Percentiles rank a stretch among this genome's conserved stretches.
Evolutionary conservation across 2,329 filamentous ascomycete species (phyloP).

Genomic region (Ophiocordyceps robertsii): DNA sequence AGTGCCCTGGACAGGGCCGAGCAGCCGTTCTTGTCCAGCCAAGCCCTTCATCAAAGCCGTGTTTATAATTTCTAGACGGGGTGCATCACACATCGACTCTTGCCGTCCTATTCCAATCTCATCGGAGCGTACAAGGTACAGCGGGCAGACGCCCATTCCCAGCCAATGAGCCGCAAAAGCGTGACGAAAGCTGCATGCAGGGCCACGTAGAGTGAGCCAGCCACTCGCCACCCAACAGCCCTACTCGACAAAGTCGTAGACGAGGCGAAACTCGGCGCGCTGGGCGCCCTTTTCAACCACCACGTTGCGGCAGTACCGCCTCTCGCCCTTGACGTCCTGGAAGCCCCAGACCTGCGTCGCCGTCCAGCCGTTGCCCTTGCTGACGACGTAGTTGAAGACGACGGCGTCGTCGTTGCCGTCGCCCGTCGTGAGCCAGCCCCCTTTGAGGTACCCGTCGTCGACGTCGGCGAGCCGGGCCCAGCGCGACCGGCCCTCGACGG

Average conservation of each 20-base stretch:
- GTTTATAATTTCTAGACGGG: too few relatives aligned
- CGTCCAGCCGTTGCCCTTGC: constrained; percentile 36
- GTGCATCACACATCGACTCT: too few relatives aligned
- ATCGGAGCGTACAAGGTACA: too few relatives aligned
- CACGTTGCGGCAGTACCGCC: constrained; percentile 39
- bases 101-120: too few relatives aligned
- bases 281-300: constrained; percentile 36
- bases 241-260: constrained; percentile 38
- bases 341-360: constrained; percentile 50
- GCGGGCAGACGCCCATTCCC: too few relatives aligned
- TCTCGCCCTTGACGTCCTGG: constrained; percentile 35
- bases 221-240: not conserved
- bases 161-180: too few relatives aligned
- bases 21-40: too few relatives aligned
- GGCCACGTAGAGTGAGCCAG: not conserved
- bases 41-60: too few relatives aligned
- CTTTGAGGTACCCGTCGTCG: constrained; percentile 40
- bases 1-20: too few relatives aligned
- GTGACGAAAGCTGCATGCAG: not conserved
- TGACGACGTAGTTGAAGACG: constrained; percentile 51
- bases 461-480: constrained; percentile 34
- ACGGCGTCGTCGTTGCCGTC: constrained; percentile 46
- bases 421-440: constrained; percentile 35
- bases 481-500: constrained; percentile 45
- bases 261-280: constrained; percentile 35